Base-by-base conservation (phyloP, 352 stramenopile genomes). In the Globisporangium spiculum region DNA sequence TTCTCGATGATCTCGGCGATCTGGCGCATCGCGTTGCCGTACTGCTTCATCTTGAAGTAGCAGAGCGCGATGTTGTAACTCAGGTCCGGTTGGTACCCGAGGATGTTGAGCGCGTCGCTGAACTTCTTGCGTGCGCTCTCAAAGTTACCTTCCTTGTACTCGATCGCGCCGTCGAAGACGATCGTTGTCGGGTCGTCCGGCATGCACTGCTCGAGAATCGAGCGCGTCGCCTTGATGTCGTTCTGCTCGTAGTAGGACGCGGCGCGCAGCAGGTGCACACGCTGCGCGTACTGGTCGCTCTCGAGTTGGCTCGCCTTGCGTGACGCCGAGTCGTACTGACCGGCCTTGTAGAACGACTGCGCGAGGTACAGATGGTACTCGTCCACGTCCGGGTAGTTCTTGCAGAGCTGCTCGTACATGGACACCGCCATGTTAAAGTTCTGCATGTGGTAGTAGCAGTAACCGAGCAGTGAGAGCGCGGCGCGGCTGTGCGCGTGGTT, bases 371-470 rank as follows among this genome's bases (percentile, higher is more conserved):
- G 71, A 52, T 97, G 86, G 78, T 99, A 99, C 70, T 99, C 94
- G 70, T 98, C 94, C 27, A 98, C 90, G 60, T 97, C 88, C 1
- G 96, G 97, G 75, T 94, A 98, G 59, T 95, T 85, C 60, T 93
- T 89, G 67, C 93, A 91, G 26, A 99, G 86, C 73, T 98, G 86
- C 71, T 99, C 94, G 74, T 99, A 99, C 79, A 97, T 97, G 63
- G 84, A 78, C 46, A 97, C 92, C 6, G 96, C 94, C 53, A 86
- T 78, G 36, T 81, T 71, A 75, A 95, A 99, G 73, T 98, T 96
- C 76, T 98, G 86, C 75, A 98, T 80, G 74, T 98, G 91, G 80
- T 99, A 99, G 79, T 97, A 98, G 80, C 95, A 99, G 76, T 98
- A 99, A n/a, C 90, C 97, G n/a, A 99, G 79, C 24, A 99, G 77